Evolutionary conservation across 2,329 filamentous ascomycete genomes (phyloP).

Genomic region (Gnomoniopsis smithogilvyi): DNA sequence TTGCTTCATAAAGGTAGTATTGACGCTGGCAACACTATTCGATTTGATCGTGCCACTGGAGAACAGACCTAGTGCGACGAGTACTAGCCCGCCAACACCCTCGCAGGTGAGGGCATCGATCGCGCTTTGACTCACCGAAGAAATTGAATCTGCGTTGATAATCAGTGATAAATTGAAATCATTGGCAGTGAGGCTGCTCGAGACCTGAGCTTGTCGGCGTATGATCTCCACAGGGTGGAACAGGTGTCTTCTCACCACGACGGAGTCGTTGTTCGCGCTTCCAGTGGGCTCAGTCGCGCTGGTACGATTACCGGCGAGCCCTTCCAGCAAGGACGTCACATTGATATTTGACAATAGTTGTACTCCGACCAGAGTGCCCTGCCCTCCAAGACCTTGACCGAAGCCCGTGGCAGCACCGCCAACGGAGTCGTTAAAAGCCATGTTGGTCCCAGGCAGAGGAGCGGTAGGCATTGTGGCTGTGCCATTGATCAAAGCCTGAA

Average conservation of each 20-base stretch:
- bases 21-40: background rate
- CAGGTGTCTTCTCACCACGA: background rate
- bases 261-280: background rate
- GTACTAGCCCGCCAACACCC: constrained; percentile 30
- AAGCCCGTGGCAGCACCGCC: constrained; percentile 33
- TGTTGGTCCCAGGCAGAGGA: constrained; percentile 22
- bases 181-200: background rate
- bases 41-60: constrained; percentile 13
- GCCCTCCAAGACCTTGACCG: constrained; percentile 31
- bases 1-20: constrained; percentile 19
- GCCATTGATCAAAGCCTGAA: constrained; percentile 29
- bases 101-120: constrained; percentile 29
- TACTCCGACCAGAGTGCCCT: constrained; percentile 29
- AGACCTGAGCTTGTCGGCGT: background rate
- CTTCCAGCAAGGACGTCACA: background rate
- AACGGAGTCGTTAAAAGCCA: constrained; percentile 32
- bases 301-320: background rate
- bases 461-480: constrained; percentile 21
- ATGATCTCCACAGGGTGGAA: background rate
- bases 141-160: constrained; percentile 28
- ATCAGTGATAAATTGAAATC: constrained; percentile 26
- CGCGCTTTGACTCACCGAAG: constrained; percentile 26
- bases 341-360: constrained; percentile 25
- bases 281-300: background rate
- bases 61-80: constrained; percentile 25